Evolutionary conservation across 2,329 filamentous ascomycete species (phyloP).

Genomic region (Cladosporium velox): DNA sequence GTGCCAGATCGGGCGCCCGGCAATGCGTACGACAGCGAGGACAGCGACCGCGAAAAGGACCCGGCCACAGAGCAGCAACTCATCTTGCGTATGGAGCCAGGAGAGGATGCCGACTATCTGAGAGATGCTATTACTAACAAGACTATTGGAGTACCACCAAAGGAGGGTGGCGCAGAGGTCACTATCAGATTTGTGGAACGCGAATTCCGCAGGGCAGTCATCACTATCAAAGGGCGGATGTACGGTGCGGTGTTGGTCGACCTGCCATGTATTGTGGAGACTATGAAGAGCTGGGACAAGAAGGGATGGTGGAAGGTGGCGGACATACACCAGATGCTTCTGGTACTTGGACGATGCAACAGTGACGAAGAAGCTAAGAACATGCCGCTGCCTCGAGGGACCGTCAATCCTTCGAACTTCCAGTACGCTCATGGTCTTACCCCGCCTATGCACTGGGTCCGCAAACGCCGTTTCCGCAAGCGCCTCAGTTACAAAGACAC

Average conservation of each 20-base stretch:
- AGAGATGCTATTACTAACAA: slow-evolving; percentile 73
- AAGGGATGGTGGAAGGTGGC: slow-evolving; percentile 86
- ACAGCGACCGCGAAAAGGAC: slow-evolving; percentile 84
- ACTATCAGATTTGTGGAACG: slow-evolving; percentile 75
- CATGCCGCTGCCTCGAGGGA: slow-evolving; percentile 63
- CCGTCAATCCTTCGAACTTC: slow-evolving; percentile 67
- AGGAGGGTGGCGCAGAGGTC: slow-evolving; percentile 73
- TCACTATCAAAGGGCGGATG: slow-evolving; percentile 67
- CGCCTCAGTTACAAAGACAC: slow-evolving; percentile 80
- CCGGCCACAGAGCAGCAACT: slow-evolving; percentile 89
- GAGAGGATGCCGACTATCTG: slow-evolving; percentile 82
- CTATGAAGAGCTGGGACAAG: slow-evolving; percentile 91
- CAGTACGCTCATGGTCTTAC: slow-evolving; percentile 84
- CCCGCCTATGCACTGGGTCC: slow-evolving; percentile 82
- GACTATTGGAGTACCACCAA: slow-evolving; percentile 67
- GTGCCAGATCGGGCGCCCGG: slow-evolving; percentile 71
- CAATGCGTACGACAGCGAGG: slow-evolving; percentile 94
- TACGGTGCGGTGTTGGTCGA: slow-evolving; percentile 82
- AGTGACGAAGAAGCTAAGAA: slow-evolving; percentile 54
- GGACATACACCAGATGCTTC: slow-evolving; percentile 85
- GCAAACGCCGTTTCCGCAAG: slow-evolving; percentile 80
- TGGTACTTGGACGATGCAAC: slow-evolving; percentile 70
- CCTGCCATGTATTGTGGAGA: slow-evolving; percentile 82
- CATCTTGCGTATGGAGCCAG: slow-evolving; percentile 83
- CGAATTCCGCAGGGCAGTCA: slow-evolving; percentile 71